Evolutionary conservation across 2,329 filamentous ascomycete species (phyloP).

Genomic region (Paraphoma sp.): DNA sequence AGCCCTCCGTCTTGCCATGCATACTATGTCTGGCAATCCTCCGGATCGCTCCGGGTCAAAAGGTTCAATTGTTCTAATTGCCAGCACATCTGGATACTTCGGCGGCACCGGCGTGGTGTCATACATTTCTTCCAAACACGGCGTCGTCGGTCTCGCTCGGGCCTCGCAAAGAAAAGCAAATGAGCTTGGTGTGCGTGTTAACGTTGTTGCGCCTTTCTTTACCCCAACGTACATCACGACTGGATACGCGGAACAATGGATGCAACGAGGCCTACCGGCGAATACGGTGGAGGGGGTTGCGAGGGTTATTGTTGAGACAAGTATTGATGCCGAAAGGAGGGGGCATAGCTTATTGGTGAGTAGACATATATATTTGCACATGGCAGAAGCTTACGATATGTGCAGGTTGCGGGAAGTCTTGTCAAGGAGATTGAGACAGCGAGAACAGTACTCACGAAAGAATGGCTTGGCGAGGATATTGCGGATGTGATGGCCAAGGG

Average conservation of each 20-base stretch:
- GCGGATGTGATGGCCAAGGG: slow-evolving; percentile 38
- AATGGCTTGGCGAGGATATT: slow-evolving; percentile 46
- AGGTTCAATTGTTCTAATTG: slow-evolving; percentile 51
- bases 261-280: slow-evolving; percentile 47
- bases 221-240: slow-evolving; percentile 55
- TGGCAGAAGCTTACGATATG: background rate
- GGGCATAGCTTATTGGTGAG: slow-evolving; percentile 42
- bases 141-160: slow-evolving; percentile 49
- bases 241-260: slow-evolving; percentile 49
- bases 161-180: slow-evolving; percentile 46
- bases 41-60: slow-evolving; percentile 27
- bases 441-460: slow-evolving; percentile 27
- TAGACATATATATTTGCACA: background rate
- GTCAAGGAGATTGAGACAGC: slow-evolving; percentile 39
- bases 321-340: slow-evolving; percentile 35
- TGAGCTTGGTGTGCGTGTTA: slow-evolving; percentile 49
- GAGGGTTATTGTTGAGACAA: slow-evolving; percentile 48
- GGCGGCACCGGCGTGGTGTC: slow-evolving; percentile 52
- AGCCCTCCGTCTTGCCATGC: slow-evolving; percentile 37
- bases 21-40: slow-evolving; percentile 43
- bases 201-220: slow-evolving; percentile 58
- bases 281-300: slow-evolving; percentile 55
- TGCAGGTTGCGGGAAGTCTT: slow-evolving; percentile 37
- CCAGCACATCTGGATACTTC: slow-evolving; percentile 54
- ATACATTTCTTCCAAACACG: slow-evolving; percentile 55